A percentile compares a stretch with the other conserved stretches of the same genome.
Evolutionary conservation across 169 alveolate species (phyloP).

Genomic region (Ichthyophthirius multifiliis): DNA sequence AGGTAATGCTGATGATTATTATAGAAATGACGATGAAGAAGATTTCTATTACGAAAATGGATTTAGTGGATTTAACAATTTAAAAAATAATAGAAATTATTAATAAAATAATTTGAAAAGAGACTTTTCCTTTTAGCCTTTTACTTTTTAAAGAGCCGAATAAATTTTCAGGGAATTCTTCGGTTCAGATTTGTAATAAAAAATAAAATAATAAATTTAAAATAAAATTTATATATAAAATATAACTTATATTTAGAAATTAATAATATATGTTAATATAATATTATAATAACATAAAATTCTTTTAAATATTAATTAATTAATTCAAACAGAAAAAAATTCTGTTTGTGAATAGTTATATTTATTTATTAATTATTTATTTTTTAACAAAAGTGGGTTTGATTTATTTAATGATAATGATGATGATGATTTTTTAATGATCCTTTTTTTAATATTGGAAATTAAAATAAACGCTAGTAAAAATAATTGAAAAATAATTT

Average conservation of each 20-base stretch:
- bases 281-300: not conserved
- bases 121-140: constrained; percentile 31
- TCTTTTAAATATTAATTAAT: not conserved
- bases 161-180: constrained; percentile 63
- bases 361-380: too few relatives aligned
- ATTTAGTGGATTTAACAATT: not conserved
- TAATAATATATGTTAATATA: too few relatives aligned
- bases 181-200: constrained; percentile 63
- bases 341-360: too few relatives aligned
- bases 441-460: too few relatives aligned
- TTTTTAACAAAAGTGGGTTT: too few relatives aligned
- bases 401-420: too few relatives aligned
- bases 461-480: too few relatives aligned
- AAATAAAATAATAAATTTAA: constrained; percentile 31
- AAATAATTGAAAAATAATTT: not conserved
- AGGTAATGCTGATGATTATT: constrained; percentile 15
- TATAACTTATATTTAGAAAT: not conserved
- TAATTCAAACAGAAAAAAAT: too few relatives aligned
- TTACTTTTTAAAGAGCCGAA: constrained; percentile 50
- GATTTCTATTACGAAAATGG: constrained; percentile 15
- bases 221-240: not conserved
- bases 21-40: not conserved
- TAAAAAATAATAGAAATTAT: not conserved
- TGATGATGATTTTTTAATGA: too few relatives aligned
- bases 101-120: not conserved